Base-by-base conservation (phyloP, 2,329 filamentous ascomycete species). In the Salinomyces thailandicus region DNA sequence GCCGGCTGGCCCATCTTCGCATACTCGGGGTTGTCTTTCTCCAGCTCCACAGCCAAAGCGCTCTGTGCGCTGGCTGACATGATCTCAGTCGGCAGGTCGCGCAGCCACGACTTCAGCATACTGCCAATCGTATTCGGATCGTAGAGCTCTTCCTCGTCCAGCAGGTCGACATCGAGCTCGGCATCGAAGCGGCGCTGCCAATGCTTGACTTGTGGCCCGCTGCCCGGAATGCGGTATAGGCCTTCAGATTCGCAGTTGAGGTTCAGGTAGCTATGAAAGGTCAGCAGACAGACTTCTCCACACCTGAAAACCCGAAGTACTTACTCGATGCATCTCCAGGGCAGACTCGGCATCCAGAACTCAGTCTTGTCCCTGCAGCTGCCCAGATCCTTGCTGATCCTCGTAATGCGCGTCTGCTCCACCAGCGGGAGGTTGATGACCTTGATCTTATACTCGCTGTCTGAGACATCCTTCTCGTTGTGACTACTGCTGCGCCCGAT, bases 311-410 rank as follows among this genome's bases (percentile, higher is more conserved):
- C 14, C 27, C 14, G 3, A 9, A 3, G 5, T 22, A 64, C 72
- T 55, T 63, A 77, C 69, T 96, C 89, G 47, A 96, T 95, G 40
- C 86, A 93, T 45, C 89, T 74, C 82, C 89, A 95, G 0, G 89
- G 87, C 40, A 96, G 79, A 5, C 86, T 84, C 9, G 89, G 89
- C 87, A 96, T 94, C 89, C 89, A 96, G 55, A 93, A 96, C 55
- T 95, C 89, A 0, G 89, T 96, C 68, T 95, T 95, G 55, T 96
- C 89, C 44, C 80, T 76, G 7, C 87, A 94, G 42, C 83, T 77
- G 54, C 93, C 85, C 29, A 96, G 67, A 18, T 81, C 77, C 61
- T 89, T 93, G 5, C 86, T 93, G 55, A 96, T 95, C 45, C 89
- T 75, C 0, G 89, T 95, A 45, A 79, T 69, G n/a, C 89, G 77